Evolutionary conservation across 306 rosid species (phyloP).

Genomic region (Cucumis melo): DNA sequence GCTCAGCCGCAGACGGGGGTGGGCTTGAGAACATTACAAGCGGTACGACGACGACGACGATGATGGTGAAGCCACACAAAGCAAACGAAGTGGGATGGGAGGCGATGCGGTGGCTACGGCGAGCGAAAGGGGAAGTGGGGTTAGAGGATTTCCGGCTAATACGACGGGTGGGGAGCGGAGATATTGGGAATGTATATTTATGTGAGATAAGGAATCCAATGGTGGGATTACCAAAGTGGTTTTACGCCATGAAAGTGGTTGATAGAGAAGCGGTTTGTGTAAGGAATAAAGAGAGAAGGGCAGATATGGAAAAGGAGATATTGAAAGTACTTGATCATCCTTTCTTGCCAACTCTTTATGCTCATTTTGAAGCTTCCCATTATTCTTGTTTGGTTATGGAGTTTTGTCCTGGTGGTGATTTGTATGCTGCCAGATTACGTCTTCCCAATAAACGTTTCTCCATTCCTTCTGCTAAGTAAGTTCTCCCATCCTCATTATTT

Average conservation of each 20-base stretch:
- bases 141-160: conserved; percentile 72
- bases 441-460: conserved; percentile 55
- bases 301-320: conserved; percentile 89
- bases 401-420: conserved; percentile 95
- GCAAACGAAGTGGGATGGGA: conserved; percentile 89
- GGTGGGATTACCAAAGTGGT: conserved; percentile 55
- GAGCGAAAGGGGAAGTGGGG: conserved; percentile 46
- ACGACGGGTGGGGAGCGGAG: conserved; percentile 78
- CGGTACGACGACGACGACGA: too few species aligned
- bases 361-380: conserved; percentile 84
- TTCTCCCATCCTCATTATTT: too few species aligned
- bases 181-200: conserved; percentile 80
- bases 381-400: conserved; percentile 95
- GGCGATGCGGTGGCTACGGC: conserved; percentile 55
- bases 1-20: conserved; percentile 33
- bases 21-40: too few species aligned
- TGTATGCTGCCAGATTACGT: conserved; percentile 73
- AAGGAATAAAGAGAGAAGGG: conserved; percentile 71
- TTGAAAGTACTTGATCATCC: conserved; percentile 83
- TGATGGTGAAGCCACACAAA: conserved; percentile 49
- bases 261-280: conserved; percentile 81
- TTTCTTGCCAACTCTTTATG: conserved; percentile 73
- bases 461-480: conserved; percentile 49
- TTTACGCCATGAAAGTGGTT: conserved; percentile 92
- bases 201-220: conserved; percentile 74